A percentile compares a stretch with the other conserved stretches of the same genome.
Evolutionary conservation across 148 eudicot species (phyloP).

Genomic region (Euryodendron excelsum): DNA sequence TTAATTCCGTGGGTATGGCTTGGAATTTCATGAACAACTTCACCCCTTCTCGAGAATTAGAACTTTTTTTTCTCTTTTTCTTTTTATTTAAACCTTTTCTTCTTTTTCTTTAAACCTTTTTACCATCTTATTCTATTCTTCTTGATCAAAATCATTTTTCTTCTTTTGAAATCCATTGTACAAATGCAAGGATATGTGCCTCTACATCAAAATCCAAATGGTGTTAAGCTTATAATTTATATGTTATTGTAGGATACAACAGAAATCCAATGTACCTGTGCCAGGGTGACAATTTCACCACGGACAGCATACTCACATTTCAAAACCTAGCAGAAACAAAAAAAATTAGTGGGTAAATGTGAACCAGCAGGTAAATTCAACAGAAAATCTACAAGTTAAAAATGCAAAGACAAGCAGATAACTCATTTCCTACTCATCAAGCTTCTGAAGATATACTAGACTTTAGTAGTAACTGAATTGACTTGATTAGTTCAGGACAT

Average conservation of each 20-base stretch:
- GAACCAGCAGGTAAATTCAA: not conserved
- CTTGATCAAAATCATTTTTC: not conserved
- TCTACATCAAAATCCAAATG: constrained; percentile 3
- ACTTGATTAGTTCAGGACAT: not conserved
- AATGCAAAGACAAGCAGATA: not conserved
- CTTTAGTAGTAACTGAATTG: too few species aligned
- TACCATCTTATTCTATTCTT: not conserved
- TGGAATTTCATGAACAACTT: not conserved
- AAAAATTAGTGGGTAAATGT: not conserved
- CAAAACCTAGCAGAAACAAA: constrained; percentile 56
- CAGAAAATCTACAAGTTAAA: not conserved
- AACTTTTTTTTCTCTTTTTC: too few species aligned
- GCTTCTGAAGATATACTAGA: too few species aligned
- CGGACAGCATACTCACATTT: constrained; percentile 94
- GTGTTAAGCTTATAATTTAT: not conserved
- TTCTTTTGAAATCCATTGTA: not conserved
- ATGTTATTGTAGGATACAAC: not conserved
- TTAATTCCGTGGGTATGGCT: not conserved
- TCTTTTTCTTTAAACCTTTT: not conserved
- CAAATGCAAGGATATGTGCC: not conserved
- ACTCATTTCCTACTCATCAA: not conserved
- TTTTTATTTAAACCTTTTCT: too few species aligned
- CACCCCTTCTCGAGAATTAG: too few species aligned
- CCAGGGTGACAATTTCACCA: constrained; percentile 80
- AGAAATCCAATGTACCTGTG: constrained; percentile 45